These are phyloP conservation scores for Ophiocordyceps australis DNA, from an alignment of 2,329 filamentous ascomycete genomes.

Conservation along the genomic window DNA sequence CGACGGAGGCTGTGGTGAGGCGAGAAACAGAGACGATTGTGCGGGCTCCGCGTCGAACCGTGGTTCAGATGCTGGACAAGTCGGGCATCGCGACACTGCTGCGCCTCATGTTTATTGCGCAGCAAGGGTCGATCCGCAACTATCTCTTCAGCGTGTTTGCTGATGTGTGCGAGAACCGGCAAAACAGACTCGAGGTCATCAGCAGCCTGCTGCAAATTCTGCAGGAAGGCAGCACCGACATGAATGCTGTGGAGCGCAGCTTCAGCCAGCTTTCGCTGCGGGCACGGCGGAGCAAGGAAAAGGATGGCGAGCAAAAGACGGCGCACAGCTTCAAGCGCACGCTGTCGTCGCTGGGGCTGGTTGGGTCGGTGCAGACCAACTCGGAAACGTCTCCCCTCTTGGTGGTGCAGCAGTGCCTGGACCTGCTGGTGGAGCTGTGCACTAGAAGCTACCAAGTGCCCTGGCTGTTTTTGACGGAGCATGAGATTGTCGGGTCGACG, in stretches of 20 bases:
- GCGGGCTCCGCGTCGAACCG: conserved; percentile 58
- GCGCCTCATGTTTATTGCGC: conserved; percentile 94
- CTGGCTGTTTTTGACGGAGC: conserved; percentile 85
- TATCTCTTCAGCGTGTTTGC: conserved; percentile 77
- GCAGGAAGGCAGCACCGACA: conserved; percentile 86
- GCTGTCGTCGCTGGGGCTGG: conserved; percentile 35
- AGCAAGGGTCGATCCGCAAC: conserved; percentile 69
- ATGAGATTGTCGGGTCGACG: conserved; percentile 56
- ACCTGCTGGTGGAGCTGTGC: conserved; percentile 67
- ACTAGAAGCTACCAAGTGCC: conserved; percentile 74
- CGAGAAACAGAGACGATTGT: too few relatives aligned
- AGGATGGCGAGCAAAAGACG: conserved; percentile 46
- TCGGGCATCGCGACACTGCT: conserved; percentile 87
- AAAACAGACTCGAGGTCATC: conserved; percentile 85
- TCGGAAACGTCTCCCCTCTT: conserved; percentile 86
- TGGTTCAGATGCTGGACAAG: conserved; percentile 95
- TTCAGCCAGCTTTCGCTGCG: conserved; percentile 85
- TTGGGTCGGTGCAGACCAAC: conserved; percentile 35
- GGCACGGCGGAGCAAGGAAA: conserved; percentile 62
- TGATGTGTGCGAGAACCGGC: conserved; percentile 89
- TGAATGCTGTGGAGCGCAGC: conserved; percentile 85
- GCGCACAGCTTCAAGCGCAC: conserved; percentile 66
- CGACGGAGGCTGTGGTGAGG: conserved; percentile 24
- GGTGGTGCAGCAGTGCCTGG: conserved; percentile 89
- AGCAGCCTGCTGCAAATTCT: conserved; percentile 84